These are phyloP conservation scores for Pistacia atlantica DNA, from an alignment of 345 rosid genomes.

Conservation along the genomic window DNA sequence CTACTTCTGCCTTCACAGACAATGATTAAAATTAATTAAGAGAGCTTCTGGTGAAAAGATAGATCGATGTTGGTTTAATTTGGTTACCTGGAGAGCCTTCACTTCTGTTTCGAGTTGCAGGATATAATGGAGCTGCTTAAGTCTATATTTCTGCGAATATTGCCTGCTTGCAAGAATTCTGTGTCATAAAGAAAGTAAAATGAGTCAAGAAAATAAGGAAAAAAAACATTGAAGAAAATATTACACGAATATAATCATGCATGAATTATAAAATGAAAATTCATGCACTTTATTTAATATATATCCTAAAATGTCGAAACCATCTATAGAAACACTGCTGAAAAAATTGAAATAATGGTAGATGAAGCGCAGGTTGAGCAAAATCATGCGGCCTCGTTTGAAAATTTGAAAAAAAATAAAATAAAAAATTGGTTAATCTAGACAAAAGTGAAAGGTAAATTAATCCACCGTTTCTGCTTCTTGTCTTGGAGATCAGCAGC, in stretches of 20 bases:
- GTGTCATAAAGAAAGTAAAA: background rate
- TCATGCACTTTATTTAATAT: too few species aligned
- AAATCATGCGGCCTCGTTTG: too few species aligned
- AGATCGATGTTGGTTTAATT: too few species aligned
- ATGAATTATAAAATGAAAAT: too few species aligned
- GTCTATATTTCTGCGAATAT: constrained; percentile 27
- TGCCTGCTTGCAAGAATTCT: constrained; percentile 27
- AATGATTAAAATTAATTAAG: background rate
- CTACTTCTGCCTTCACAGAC: constrained; percentile 26
- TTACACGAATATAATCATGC: background rate
- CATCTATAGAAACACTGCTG: too few species aligned
- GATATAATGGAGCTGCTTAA: constrained; percentile 21
- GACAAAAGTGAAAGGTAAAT: background rate
- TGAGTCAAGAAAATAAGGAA: background rate
- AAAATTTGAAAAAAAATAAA: too few species aligned
- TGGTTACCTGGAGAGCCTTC: constrained; percentile 28
- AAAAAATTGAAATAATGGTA: too few species aligned
- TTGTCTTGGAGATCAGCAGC: constrained; percentile 10
- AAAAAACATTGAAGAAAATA: background rate
- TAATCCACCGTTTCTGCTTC: constrained; percentile 35
- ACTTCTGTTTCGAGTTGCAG: constrained; percentile 26
- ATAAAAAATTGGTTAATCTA: background rate
- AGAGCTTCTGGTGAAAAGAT: background rate
- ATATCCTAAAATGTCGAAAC: too few species aligned
- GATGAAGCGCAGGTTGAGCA: too few species aligned